Percentiles rank a stretch among this genome's conserved stretches.
These are phyloP conservation scores for Sporothrix mexicana DNA, from an alignment of 2,329 filamentous ascomycete genomes.

Conservation along the genomic window DNA sequence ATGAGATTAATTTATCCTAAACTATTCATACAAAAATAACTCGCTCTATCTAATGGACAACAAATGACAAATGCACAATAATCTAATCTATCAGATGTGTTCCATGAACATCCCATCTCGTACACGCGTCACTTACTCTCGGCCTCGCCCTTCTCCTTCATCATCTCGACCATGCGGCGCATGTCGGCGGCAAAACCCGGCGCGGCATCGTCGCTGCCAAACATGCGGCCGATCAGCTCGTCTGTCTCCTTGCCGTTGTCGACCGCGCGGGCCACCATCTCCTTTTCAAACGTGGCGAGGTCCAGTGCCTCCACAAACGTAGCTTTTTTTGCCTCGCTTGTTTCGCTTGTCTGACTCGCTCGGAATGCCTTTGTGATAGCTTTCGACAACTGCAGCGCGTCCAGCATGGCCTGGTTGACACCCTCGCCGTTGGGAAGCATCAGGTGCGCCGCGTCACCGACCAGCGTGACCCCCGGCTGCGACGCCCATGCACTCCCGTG, in stretches of 20 bases:
- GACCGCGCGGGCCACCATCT: slow-evolving; percentile 36
- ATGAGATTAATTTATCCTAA: no score
- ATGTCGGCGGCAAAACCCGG: neutral
- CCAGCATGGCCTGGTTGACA: slow-evolving; percentile 59
- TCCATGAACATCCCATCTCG: neutral
- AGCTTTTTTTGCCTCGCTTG: slow-evolving; percentile 27
- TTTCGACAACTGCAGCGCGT: slow-evolving; percentile 53
- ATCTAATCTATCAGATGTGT: neutral
- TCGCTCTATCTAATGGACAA: no score
- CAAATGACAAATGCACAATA: neutral
- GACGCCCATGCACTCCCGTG: slow-evolving; percentile 51
- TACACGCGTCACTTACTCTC: neutral
- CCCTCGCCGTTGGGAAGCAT: slow-evolving; percentile 60
- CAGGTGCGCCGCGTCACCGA: slow-evolving; percentile 62
- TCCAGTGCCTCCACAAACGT: slow-evolving; percentile 28
- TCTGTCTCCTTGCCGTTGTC: slow-evolving; percentile 35
- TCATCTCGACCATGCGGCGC: neutral
- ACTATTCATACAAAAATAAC: no score
- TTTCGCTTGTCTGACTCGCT: slow-evolving; percentile 38
- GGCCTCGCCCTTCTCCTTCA: no score
- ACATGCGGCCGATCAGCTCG: slow-evolving; percentile 34
- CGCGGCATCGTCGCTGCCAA: slow-evolving; percentile 30
- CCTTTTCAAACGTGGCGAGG: slow-evolving; percentile 39
- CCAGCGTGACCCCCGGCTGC: slow-evolving; percentile 52
- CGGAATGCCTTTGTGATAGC: slow-evolving; percentile 32